Evolutionary conservation across 2,329 filamentous ascomycete genomes (phyloP).

Genomic region (Hansfordia pulvinata): DNA sequence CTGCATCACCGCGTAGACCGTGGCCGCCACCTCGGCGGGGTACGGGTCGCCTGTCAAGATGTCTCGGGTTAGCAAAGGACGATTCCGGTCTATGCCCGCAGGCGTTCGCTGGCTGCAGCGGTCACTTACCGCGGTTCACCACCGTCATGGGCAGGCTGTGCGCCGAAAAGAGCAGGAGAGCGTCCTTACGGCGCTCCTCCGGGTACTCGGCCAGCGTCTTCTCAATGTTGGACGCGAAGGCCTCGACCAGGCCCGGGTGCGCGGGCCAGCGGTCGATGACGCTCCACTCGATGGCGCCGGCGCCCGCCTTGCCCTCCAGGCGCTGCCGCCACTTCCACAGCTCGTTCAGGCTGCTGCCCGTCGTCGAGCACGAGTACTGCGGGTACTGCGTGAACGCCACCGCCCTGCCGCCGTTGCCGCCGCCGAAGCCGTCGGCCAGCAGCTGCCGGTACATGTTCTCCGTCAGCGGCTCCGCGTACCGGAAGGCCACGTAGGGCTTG

Average conservation of each 20-base stretch:
- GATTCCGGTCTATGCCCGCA: too few species aligned
- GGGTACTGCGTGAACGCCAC: slow-evolving; percentile 98
- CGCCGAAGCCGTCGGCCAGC: slow-evolving; percentile 79
- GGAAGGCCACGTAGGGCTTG: slow-evolving; percentile 94
- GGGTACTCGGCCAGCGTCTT: slow-evolving; percentile 74
- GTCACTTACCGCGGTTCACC: slow-evolving; percentile 64
- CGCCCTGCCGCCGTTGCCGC: slow-evolving; percentile 78
- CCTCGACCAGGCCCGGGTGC: slow-evolving; percentile 81
- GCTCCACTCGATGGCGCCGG: slow-evolving; percentile 80
- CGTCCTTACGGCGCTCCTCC: slow-evolving; percentile 62
- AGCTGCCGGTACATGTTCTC: slow-evolving; percentile 83
- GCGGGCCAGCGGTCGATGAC: slow-evolving; percentile 96
- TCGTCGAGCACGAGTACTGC: slow-evolving; percentile 96
- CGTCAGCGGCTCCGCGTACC: slow-evolving; percentile 85
- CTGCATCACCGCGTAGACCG: slow-evolving; percentile 94
- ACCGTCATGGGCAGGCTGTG: slow-evolving; percentile 96
- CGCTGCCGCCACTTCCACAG: slow-evolving; percentile 93
- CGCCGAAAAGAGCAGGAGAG: slow-evolving; percentile 83
- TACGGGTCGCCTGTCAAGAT: slow-evolving; percentile 64
- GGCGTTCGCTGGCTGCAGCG: background rate
- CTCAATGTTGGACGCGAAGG: slow-evolving; percentile 87
- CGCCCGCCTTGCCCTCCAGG: slow-evolving; percentile 61
- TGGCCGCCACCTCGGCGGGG: slow-evolving; percentile 88
- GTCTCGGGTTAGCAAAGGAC: slow-evolving; percentile 14
- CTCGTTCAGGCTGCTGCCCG: slow-evolving; percentile 90